Base-by-base conservation (phyloP, 2,329 filamentous ascomycete genomes). In the Paraphoma sp. region DNA sequence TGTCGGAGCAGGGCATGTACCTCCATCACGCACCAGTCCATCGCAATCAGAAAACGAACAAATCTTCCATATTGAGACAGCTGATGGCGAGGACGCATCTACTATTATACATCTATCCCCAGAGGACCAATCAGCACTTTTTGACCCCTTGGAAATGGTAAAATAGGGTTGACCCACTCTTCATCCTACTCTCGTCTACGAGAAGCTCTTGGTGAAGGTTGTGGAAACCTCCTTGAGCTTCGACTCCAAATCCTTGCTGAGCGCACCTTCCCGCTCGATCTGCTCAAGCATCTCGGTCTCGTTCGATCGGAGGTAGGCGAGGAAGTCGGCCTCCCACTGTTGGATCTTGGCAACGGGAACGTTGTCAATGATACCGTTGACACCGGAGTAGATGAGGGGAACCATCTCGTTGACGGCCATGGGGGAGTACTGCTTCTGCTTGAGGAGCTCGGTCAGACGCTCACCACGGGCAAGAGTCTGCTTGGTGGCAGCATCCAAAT, bases 401-500 rank as follows among this genome's bases (percentile, higher is more conserved):
- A 99, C 95, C 94, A 98, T 98, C 86, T 99, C 94, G 86, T 96
- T 95, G 79, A 98, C 94, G 72, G 92, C 91, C 93, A 97, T 97
- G 75, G 95, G 95, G 45, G 87, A 89, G 88, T 98, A 99, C 85
- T 99, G 95, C 89, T 97, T 97, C 88, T 99, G 95, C 90, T 98
- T 98, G 77, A 97, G 90, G 70, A 97, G 91, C 88, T 98, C 94
- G 73, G 94, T 97, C 79, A 93, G 89, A 86, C 95, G 93, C 87
- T 98, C 94, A 91, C 95, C 95, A 90, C 95, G 93, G 86, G 79
- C 89, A 71, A 99, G 89, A 64, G 94, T 98, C 86, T 98, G 95
- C 90, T 97, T 98, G 82, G 95, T 99, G 72, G 95, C 88, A 74
- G 95, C 95, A 85, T 99, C 95, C 72, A 99, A 86, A 87, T 99